Percentiles rank a stretch among this genome's conserved stretches.
Conservation (phyloP, 2,329 filamentous ascomycete species). For the Fusarium neocosmosporiellum region DNA sequence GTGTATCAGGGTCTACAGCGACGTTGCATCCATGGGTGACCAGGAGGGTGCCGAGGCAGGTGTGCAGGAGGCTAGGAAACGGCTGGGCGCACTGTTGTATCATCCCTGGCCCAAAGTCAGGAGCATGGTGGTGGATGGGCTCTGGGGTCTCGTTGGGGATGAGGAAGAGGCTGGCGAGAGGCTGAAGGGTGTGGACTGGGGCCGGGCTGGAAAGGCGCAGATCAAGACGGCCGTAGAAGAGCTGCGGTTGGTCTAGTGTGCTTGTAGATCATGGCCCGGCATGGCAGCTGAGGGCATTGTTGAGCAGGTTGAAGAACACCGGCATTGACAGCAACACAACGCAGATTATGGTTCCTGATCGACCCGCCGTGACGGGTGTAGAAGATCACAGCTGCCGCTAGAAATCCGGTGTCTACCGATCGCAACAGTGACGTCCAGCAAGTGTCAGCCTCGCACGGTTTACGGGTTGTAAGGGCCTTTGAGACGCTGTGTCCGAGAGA, state of each 20-base stretch:
- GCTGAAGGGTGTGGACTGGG: constrained; percentile 69
- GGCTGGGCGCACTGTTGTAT: constrained; percentile 77
- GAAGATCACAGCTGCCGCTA: background rate
- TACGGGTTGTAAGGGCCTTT: background rate
- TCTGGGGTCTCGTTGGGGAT: constrained; percentile 61
- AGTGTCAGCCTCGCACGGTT: constrained; percentile 14
- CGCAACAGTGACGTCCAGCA: constrained; percentile 1
- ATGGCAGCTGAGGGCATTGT: constrained; percentile 18
- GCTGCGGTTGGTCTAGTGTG: constrained; percentile 52
- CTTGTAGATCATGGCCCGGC: constrained; percentile 11
- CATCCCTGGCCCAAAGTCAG: constrained; percentile 86
- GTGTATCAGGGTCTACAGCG: constrained; percentile 82
- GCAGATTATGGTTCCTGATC: constrained; percentile 37
- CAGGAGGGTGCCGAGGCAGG: constrained; percentile 41
- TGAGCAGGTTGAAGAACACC: constrained; percentile 4
- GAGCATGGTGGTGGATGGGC: constrained; percentile 68
- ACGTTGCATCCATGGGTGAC: constrained; percentile 61
- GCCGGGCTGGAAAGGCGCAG: constrained; percentile 60
- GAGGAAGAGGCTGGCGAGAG: constrained; percentile 43
- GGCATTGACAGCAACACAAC: constrained; percentile 13
- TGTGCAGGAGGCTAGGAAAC: constrained; percentile 68
- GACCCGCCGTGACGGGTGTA: constrained; percentile 15
- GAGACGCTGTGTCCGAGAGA: constrained; percentile 21
- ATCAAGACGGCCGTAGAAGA: constrained; percentile 57
- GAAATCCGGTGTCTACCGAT: constrained; percentile 16